phyloP scores from a whole-genome alignment of 768 basidiomycete genomes.

The Chalciporus piperatus region DNA sequence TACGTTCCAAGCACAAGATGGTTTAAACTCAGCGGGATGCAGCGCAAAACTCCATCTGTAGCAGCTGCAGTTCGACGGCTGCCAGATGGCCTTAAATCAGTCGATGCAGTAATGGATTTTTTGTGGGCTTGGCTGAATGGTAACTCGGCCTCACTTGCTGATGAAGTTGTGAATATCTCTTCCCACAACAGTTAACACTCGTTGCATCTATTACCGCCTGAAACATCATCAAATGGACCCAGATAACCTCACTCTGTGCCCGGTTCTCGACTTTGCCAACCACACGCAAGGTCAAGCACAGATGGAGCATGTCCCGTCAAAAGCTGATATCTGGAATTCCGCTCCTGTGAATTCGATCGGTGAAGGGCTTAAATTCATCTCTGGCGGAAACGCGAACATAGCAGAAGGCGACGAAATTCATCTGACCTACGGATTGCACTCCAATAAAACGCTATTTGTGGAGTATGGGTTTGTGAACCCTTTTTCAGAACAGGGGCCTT shows the following conservation, averaged over 20 bases:
- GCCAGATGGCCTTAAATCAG: constrained; percentile 1
- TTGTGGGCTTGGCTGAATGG: constrained; percentile 95
- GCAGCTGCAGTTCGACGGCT: neutral
- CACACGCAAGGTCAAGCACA: constrained; percentile 48
- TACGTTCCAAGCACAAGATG: neutral
- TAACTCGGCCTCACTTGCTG: constrained; percentile 26
- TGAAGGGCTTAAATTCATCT: constrained; percentile 50
- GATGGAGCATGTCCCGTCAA: constrained; percentile 41
- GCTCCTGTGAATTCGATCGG: constrained; percentile 35
- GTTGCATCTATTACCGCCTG: constrained; percentile 76
- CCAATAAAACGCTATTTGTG: constrained; percentile 72
- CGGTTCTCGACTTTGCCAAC: constrained; percentile 90
- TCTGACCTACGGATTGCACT: constrained; percentile 77
- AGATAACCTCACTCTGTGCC: constrained; percentile 84
- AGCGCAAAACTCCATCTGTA: constrained; percentile 8
- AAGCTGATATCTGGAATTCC: constrained; percentile 36
- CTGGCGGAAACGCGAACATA: constrained; percentile 43
- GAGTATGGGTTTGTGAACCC: constrained; percentile 87
- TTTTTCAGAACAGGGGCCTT: constrained; percentile 25
- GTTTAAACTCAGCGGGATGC: neutral
- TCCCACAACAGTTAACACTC: constrained; percentile 73
- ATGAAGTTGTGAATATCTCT: constrained; percentile 3
- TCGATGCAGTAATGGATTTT: constrained; percentile 40
- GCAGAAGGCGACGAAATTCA: constrained; percentile 61
- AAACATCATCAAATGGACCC: constrained; percentile 47